A percentile compares a stretch with the other conserved stretches of the same genome.
phyloP scores from a whole-genome alignment of 2,329 filamentous ascomycete genomes.

The Ilyonectria sp. region DNA sequence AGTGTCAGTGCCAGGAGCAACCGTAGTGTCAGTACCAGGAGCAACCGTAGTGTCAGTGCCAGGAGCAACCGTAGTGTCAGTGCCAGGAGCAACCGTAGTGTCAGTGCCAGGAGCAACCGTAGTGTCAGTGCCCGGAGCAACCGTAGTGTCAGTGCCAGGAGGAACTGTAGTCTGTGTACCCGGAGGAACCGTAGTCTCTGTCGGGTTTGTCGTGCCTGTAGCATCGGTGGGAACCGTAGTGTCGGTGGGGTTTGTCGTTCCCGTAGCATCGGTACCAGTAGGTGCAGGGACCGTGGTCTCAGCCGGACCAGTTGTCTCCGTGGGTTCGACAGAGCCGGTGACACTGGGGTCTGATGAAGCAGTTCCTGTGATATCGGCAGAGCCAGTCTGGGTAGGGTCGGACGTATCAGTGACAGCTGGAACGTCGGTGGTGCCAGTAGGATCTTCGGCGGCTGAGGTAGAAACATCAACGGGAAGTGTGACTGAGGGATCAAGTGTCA shows the following conservation, averaged over 20 bases:
- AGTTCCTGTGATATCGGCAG: constrained; percentile 2
- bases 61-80: background rate
- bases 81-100: background rate
- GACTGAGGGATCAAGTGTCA: background rate
- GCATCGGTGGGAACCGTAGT: background rate
- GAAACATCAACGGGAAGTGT: constrained; percentile 4
- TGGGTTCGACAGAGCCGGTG: constrained; percentile 25
- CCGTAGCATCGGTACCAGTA: constrained; percentile 4
- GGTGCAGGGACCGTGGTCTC: background rate
- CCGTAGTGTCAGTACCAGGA: background rate
- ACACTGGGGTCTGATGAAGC: constrained; percentile 1
- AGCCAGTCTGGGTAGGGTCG: constrained; percentile 1
- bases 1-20: background rate
- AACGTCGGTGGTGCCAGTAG: constrained; percentile 24
- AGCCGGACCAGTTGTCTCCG: background rate
- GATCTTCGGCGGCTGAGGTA: constrained; percentile 2
- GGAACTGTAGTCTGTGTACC: no score
- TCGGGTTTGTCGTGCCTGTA: background rate
- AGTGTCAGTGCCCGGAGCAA: no score
- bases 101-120: background rate
- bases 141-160: background rate
- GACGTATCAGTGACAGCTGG: constrained; percentile 31
- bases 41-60: background rate
- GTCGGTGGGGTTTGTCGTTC: background rate
- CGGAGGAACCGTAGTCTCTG: no score